Evolutionary conservation across 805 yeast species (phyloP).

Genomic region (Ogataea paraovalis): DNA sequence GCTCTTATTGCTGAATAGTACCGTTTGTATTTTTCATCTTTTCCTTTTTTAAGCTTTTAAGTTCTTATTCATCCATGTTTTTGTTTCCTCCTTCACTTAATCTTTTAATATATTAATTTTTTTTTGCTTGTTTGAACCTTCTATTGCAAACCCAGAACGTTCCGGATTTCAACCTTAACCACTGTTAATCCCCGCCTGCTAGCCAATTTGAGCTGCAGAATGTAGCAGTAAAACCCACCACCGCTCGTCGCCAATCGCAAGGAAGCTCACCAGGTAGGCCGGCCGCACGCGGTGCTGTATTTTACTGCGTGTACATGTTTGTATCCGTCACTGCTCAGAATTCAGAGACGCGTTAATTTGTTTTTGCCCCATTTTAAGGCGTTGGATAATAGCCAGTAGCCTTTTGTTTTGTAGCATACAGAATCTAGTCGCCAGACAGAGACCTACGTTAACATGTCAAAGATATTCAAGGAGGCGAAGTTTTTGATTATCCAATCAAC

Average conservation of each 20-base stretch:
- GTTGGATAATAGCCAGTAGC: background rate
- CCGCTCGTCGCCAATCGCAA: no score
- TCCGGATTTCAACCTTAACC: no score
- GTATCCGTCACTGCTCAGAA: no score
- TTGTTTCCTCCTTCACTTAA: background rate
- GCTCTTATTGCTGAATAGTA: background rate
- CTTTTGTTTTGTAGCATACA: no score
- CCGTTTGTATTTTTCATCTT: background rate
- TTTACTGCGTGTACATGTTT: no score
- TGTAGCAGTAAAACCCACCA: no score
- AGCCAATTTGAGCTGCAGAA: no score
- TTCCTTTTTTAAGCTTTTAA: background rate
- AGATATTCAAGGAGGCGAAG: constrained; percentile 15
- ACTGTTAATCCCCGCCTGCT: no score
- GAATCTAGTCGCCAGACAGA: no score
- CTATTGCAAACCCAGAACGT: background rate
- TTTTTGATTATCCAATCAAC: constrained; percentile 17
- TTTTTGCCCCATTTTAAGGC: background rate
- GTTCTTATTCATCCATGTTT: background rate
- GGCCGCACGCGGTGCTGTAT: no score
- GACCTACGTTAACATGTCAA: constrained; percentile 6
- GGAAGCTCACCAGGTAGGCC: no score
- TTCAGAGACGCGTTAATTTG: no score
- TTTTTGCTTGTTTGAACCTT: background rate
- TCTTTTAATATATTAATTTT: background rate